These are phyloP conservation scores for Xylaria arbuscula DNA, from an alignment of 2,329 filamentous ascomycete genomes.

Conservation along the genomic window DNA sequence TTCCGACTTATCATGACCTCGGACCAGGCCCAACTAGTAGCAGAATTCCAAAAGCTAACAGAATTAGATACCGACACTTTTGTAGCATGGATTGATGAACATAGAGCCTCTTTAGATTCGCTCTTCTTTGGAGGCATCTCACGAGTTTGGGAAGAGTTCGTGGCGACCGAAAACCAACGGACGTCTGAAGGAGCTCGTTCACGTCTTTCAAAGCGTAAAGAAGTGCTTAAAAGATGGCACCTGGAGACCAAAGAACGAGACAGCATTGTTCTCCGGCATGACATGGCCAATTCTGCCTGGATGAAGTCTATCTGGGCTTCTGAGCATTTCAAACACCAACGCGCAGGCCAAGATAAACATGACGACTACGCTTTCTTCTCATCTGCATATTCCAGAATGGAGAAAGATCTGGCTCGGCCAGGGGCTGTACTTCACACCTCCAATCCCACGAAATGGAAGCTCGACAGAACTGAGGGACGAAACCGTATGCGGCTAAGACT, in stretches of 20 bases:
- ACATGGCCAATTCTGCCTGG: constrained; percentile 89
- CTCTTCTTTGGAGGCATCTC: constrained; percentile 86
- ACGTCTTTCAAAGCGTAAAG: constrained; percentile 79
- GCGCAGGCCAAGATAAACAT: constrained; percentile 90
- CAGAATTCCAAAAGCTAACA: constrained; percentile 84
- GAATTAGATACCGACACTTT: constrained; percentile 92
- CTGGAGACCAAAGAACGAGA: constrained; percentile 74
- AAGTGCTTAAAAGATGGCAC: constrained; percentile 85
- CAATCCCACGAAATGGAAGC: constrained; percentile 79
- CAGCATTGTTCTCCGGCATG: constrained; percentile 81
- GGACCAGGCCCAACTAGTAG: constrained; percentile 76
- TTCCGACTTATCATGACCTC: constrained; percentile 76
- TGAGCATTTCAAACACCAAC: constrained; percentile 91
- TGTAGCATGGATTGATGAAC: constrained; percentile 85
- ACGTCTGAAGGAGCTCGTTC: constrained; percentile 79
- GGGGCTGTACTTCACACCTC: constrained; percentile 81
- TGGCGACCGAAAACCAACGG: constrained; percentile 80
- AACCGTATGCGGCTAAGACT: constrained; percentile 94
- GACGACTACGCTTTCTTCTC: constrained; percentile 85
- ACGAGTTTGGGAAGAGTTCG: constrained; percentile 89
- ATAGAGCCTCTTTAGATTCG: constrained; percentile 80
- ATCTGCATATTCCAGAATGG: constrained; percentile 80
- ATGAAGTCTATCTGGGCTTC: constrained; percentile 94
- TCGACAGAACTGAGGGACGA: constrained; percentile 94
- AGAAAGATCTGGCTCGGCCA: constrained; percentile 79